Base-by-base conservation (phyloP, 495 filamentous ascomycete species). In the Letharia columbiana region DNA sequence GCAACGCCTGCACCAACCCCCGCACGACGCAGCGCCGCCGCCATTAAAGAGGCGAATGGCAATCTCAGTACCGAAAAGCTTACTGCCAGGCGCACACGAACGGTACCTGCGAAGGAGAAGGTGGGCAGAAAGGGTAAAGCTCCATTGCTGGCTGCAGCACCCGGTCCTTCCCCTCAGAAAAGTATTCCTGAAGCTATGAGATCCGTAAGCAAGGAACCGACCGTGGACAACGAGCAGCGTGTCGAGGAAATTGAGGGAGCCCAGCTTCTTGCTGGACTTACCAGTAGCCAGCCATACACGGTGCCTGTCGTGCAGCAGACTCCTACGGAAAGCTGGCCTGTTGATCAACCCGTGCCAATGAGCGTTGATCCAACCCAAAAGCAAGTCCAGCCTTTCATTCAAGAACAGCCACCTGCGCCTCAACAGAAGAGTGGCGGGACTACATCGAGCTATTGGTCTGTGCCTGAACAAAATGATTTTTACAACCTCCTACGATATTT, bases 381-480 rank as follows among this genome's bases (percentile, higher is more conserved):
- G 18, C 71, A 63, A 23, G 49, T 41, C 35, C 71, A 66, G 60
- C 69, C 67, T 64, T 40, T 66, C 75, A 78, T n/a, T 72, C 76
- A 15, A 76, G 79, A 66, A 62, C 75, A 62, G 77, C 74, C 54
- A 60, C 77, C 62, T 31, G 70, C 12, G 64, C 69, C 28, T 39
- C 71, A 60, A 68, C 67, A 72, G 54, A 76, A 73, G 63, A 64
- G 68, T 37, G 77, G 73, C 63, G 69, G 67, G 68, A 83, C 49
- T 79, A 80, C n/a, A 78, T 96, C 91, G 3, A 97, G 94, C 73
- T 98, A 98, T 75, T 98, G 94, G 94, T 97, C 93, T 68, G 94
- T 98, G 37, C 87, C 89, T 3, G 94, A 98, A 74, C 83, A 88
- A 41, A 86, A 79, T 33, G 91, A 97, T 73, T 98, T 98, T 72